Evolutionary conservation across 2,329 filamentous ascomycete species (phyloP).

Genomic region (Fusarium sp.): DNA sequence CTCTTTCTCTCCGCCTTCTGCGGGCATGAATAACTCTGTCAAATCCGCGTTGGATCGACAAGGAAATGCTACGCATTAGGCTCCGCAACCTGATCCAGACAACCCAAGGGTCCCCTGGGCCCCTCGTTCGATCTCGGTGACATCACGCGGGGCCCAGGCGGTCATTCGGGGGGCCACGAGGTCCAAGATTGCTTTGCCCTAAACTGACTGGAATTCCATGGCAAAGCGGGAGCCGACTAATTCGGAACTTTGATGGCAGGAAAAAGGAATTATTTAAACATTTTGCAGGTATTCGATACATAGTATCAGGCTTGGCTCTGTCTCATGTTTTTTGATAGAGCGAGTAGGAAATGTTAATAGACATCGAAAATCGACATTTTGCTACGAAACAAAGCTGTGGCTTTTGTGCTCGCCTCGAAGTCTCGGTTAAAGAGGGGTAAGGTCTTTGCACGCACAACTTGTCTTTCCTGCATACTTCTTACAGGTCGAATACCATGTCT

Average conservation of each 20-base stretch:
- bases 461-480: constrained; percentile 10
- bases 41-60: neutral
- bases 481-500: neutral
- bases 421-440: constrained; percentile 23
- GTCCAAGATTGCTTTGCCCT: neutral
- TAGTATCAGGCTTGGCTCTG: neutral
- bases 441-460: constrained; percentile 21
- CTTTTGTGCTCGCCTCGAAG: constrained; percentile 5
- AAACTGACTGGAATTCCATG: neutral
- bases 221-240: neutral
- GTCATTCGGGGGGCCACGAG: constrained; percentile 12
- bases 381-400: constrained; percentile 33
- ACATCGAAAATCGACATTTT: constrained; percentile 17
- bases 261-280: neutral
- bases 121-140: constrained; percentile 41
- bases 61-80: neutral
- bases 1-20: neutral
- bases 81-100: neutral
- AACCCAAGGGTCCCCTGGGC: constrained; percentile 9
- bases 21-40: neutral
- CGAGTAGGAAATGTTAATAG: neutral
- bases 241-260: neutral
- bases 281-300: neutral
- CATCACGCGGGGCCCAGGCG: constrained; percentile 34
- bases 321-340: neutral